Conservation (phyloP, 805 yeast species). For the Wickerhamiella nectarea region DNA sequence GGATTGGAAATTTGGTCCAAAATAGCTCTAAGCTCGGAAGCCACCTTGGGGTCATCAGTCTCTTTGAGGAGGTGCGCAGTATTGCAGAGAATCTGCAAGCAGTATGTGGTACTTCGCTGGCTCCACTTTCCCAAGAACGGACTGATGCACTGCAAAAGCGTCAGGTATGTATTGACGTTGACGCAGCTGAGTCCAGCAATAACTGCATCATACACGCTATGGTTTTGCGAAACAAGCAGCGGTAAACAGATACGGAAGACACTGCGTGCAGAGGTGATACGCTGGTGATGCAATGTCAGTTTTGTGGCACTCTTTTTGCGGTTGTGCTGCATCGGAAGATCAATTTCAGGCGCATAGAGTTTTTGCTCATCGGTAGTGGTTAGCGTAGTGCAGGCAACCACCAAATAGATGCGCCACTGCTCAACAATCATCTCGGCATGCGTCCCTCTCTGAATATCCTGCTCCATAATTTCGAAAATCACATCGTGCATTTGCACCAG, state of each 20-base stretch:
- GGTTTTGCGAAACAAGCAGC: constrained; percentile 53
- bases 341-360: constrained; percentile 41
- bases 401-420: constrained; percentile 79
- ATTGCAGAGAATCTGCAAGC: constrained; percentile 60
- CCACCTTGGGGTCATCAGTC: constrained; percentile 52
- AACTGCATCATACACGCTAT: constrained; percentile 66
- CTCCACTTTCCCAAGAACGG: constrained; percentile 33
- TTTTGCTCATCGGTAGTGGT: constrained; percentile 84
- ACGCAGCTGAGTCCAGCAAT: constrained; percentile 81
- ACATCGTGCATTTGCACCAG: constrained; percentile 56
- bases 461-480: constrained; percentile 22
- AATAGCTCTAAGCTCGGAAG: constrained; percentile 40
- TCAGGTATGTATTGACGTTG: constrained; percentile 75
- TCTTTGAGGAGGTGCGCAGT: constrained; percentile 48
- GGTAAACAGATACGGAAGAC: constrained; percentile 83
- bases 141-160: constrained; percentile 65
- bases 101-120: constrained; percentile 46
- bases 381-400: constrained; percentile 82
- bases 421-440: constrained; percentile 63
- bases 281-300: constrained; percentile 74
- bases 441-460: constrained; percentile 23
- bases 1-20: constrained; percentile 33
- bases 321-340: constrained; percentile 33
- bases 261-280: constrained; percentile 82
- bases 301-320: constrained; percentile 57